Evolutionary conservation across 192 early-diverging fungal species (phyloP), one percentile per base, ranked within the genome.

Genomic region (Umbelopsis sp.): DNA sequence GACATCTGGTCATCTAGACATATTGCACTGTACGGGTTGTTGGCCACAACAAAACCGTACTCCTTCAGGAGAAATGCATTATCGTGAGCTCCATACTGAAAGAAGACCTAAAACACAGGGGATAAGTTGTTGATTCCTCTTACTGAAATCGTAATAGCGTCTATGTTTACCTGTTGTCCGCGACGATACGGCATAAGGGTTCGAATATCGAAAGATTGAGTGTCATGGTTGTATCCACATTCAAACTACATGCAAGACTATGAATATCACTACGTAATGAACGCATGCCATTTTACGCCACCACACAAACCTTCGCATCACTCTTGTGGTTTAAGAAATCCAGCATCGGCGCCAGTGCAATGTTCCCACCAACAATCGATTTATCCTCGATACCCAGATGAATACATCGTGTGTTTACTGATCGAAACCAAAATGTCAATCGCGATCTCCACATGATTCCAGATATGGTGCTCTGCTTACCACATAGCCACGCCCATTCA

Each of bases 281-380:
- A n/a, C 0, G 3, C 10, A 34, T 29, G 2, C 24, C 29, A 34
- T 20, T 8, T 4, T 25, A 62, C 26, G 16, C 0, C 31, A 34
- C 2, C 14, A 21, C 47, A 24, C 65, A 31, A 73, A 88, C 85
- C 66, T 83, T 82, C 36, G 88, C 89, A 24, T 83, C 75, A 22
- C 71, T 74, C 43, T 82, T 84, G 82, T 93, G 92, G 74, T 93
- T 93, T 45, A 93, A 85, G 21, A 93, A 86, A 81, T 93, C 92
- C 14, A 93, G 80, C 65, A 92, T 80, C 5, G 92, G 92, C 32
- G 92, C 92, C 44, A 93, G 76, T 31, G 92, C 89, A 44, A 93
- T 89, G 56, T 80, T 87, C 8, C 79, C 68, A 14, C 41, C 69
- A 52, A 88, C 87, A 12, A 70, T 77, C 6, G 74, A 71, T 12